Evolutionary conservation across 331 rosid species (phyloP).

Genomic region (Acacia concinna): DNA sequence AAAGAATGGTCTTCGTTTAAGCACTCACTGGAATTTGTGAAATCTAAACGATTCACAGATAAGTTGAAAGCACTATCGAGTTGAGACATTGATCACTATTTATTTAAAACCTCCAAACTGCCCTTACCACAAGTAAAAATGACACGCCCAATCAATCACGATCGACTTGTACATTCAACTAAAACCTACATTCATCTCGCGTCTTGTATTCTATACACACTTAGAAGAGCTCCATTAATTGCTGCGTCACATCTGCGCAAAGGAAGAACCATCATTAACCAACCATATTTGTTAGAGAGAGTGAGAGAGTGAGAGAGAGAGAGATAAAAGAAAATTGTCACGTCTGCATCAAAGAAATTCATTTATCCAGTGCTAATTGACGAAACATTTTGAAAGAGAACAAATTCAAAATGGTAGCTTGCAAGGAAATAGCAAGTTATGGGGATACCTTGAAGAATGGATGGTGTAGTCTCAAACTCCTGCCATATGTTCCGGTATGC

Average conservation of each 20-base stretch:
- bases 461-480: slow-evolving; percentile 86
- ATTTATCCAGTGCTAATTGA: slow-evolving; percentile 11
- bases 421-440: background rate
- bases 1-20: slow-evolving; percentile 6
- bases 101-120: background rate
- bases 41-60: background rate
- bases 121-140: background rate
- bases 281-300: background rate
- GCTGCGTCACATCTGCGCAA: slow-evolving; percentile 89
- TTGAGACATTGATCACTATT: slow-evolving; percentile 17
- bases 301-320: background rate
- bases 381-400: slow-evolving; percentile 14
- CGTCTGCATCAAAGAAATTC: background rate
- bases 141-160: slow-evolving; percentile 11
- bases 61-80: background rate
- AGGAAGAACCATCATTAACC: slow-evolving; percentile 5
- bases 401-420: slow-evolving; percentile 16
- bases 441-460: slow-evolving; percentile 75
- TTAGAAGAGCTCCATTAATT: slow-evolving; percentile 94
- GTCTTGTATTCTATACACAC: slow-evolving; percentile 9
- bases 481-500: slow-evolving; percentile 75
- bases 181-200: slow-evolving; percentile 13
- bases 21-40: background rate
- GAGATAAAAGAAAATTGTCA: background rate
- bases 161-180: slow-evolving; percentile 25